phyloP scores from a whole-genome alignment of 495 filamentous ascomycete species.

The Aspergillus coremiiformis region DNA sequence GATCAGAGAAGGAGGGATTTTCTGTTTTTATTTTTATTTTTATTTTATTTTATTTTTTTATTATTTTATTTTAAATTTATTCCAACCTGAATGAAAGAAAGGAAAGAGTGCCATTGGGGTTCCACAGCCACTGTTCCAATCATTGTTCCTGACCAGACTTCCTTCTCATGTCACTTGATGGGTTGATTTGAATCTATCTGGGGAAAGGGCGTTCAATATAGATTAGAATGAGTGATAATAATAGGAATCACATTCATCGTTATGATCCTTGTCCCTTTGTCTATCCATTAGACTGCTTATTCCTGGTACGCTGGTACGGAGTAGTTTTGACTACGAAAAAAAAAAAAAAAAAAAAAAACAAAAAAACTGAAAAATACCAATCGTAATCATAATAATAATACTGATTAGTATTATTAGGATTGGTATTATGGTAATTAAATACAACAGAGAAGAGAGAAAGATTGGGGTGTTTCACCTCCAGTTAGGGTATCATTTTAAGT shows the following conservation, averaged over 20 bases:
- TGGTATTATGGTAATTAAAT: neutral
- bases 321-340: neutral
- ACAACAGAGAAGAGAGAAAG: neutral
- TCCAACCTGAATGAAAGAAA: neutral
- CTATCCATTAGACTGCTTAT: neutral
- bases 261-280: neutral
- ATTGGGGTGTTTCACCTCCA: conserved; percentile 2
- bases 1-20: neutral
- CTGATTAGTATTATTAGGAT: too few species aligned
- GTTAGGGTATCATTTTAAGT: conserved; percentile 1
- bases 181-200: neutral
- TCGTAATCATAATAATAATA: neutral
- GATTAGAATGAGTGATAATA: neutral
- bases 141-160: neutral
- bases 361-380: neutral
- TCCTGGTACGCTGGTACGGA: too few species aligned
- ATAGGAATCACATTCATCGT: neutral
- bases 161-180: neutral
- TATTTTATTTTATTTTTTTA: too few species aligned
- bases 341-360: neutral
- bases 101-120: neutral
- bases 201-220: neutral
- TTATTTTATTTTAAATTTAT: too few species aligned
- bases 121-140: neutral
- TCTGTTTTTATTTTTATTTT: too few species aligned